These are phyloP conservation scores for Colletotrichum godetiae DNA, from an alignment of 2,329 filamentous ascomycete species.

Conservation along the genomic window DNA sequence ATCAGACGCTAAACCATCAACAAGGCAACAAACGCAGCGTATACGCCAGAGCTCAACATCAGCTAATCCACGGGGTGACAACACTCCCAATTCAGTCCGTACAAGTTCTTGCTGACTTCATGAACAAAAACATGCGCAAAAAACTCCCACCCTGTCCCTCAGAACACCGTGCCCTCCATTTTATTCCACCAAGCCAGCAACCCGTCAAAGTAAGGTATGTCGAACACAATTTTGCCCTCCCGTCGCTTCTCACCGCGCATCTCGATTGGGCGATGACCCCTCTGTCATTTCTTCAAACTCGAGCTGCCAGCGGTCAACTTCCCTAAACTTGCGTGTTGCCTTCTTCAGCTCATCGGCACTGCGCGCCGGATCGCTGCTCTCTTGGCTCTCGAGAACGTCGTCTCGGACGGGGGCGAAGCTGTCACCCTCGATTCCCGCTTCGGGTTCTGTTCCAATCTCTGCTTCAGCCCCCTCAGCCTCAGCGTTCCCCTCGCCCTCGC, in stretches of 20 bases:
- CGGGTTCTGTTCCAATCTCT: constrained; percentile 43
- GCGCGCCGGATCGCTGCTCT: constrained; percentile 40
- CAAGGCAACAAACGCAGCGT: not conserved
- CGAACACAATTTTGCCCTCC: not conserved
- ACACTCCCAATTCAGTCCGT: not conserved
- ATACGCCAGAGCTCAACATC: not conserved
- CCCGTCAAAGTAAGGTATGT: constrained; percentile 7
- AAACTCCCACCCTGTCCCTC: not conserved
- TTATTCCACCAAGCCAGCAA: not conserved
- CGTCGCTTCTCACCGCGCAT: constrained; percentile 54
- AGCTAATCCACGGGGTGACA: not conserved
- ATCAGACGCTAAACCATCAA: not conserved
- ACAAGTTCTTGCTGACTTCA: not conserved
- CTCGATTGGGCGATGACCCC: constrained; percentile 61
- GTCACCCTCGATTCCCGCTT: constrained; percentile 6
- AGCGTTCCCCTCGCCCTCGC: constrained; percentile 46
- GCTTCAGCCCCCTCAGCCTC: constrained; percentile 41
- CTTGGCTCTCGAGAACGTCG: constrained; percentile 50
- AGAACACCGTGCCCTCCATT: not conserved
- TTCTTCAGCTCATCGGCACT: constrained; percentile 67
- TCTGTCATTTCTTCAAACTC: constrained; percentile 73
- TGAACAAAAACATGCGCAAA: not conserved
- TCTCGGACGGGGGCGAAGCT: constrained; percentile 57
- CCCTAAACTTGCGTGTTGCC: constrained; percentile 72
- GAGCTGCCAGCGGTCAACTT: constrained; percentile 76